A percentile compares a stretch with the other conserved stretches of the same genome.
Evolutionary conservation across 495 filamentous ascomycete genomes (phyloP).

Genomic region (Aspergillus cavernicola): DNA sequence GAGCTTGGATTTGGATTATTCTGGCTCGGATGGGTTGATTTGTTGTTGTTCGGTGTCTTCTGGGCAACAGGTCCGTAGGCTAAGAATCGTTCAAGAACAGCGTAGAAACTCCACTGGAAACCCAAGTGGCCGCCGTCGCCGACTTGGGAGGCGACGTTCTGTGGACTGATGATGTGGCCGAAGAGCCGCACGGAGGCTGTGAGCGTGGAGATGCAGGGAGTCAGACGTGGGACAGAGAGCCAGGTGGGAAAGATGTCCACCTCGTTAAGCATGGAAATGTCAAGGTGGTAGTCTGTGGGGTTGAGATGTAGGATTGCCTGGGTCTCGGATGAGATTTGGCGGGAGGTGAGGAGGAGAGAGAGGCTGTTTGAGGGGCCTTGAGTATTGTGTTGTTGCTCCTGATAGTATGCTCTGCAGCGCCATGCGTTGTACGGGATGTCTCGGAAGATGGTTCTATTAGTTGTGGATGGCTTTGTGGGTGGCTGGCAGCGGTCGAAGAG

Average conservation of each 20-base stretch:
- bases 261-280: constrained; percentile 14
- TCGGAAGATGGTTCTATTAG: neutral
- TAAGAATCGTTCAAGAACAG: constrained; percentile 17
- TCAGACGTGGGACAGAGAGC: constrained; percentile 17
- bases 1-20: neutral
- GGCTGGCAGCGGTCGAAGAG: neutral
- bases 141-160: neutral
- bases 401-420: neutral
- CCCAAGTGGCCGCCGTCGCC: constrained; percentile 11
- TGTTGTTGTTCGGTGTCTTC: neutral
- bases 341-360: neutral
- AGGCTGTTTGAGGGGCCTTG: neutral
- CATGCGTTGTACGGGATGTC: neutral
- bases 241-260: constrained; percentile 14
- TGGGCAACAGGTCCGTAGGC: constrained; percentile 18
- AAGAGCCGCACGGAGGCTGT: constrained; percentile 12
- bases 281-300: neutral
- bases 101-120: constrained; percentile 21
- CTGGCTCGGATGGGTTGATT: too few relatives aligned
- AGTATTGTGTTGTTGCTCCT: neutral
- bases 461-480: neutral
- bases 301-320: neutral
- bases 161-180: constrained; percentile 7
- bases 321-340: neutral
- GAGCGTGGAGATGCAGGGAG: constrained; percentile 9